Evolutionary conservation across 2,329 filamentous ascomycete genomes (phyloP), one percentile per base, ranked within the genome.

Genomic region (Fusarium circinatum): DNA sequence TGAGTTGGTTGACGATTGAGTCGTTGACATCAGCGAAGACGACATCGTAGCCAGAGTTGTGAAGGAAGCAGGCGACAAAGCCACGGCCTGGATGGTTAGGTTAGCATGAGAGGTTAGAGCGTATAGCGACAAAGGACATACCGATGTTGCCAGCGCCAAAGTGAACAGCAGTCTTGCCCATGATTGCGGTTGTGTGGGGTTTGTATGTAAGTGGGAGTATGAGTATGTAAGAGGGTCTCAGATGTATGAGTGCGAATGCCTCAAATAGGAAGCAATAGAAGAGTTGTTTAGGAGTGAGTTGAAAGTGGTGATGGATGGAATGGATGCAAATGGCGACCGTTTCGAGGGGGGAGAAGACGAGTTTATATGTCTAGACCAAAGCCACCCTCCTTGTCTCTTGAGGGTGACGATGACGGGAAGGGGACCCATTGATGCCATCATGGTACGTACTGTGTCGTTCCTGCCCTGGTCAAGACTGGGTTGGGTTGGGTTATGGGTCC

Each of bases 1-100:
- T 94, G 76, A 99, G 89, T 60, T 89, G 85, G 78, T 96, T 87
- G 82, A 98, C 96, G 72, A 98, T 87, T 70, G 85, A 85, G 82
- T 96, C 94, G 85, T 95, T 92, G 76, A 99, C 95, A 87, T 99
- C 96, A 78, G 97, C 92, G 80, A 99, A 98, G 86, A 98, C 88
- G 79, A 99, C 96, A 81, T 98, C 94, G 83, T 95, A 99, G 81
- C 94, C 95, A 18, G 95, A 96, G 84, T 97, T 93, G 87, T 98
- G 94, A 45, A 98, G 90, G 86, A 98, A 96, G 85, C 94, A 94
- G 79, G 93, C 94, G 62, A 96, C 94, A 78, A 96, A 96, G 83
- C 94, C 93, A 82, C 93, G 92, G 83, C 89, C 85, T 87, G 28
- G 12, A 6, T 28, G 34, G 47, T 76, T 60, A 75, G 69, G 51